Conservation (phyloP, 768 basidiomycete species). For the Suillus alpinus region DNA sequence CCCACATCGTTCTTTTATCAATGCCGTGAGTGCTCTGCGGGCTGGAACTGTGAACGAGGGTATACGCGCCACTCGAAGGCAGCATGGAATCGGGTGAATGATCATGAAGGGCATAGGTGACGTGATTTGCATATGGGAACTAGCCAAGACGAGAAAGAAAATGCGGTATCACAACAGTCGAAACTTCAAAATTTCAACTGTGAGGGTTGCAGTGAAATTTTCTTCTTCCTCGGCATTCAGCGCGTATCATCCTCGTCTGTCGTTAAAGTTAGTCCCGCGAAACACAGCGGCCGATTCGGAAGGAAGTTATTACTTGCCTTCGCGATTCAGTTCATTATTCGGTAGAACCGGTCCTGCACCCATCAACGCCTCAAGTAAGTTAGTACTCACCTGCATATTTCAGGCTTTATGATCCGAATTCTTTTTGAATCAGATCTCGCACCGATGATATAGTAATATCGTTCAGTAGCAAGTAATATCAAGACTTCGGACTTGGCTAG, state of each 20-base stretch:
- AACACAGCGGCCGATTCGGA: conserved; percentile 4
- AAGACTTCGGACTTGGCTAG: background rate
- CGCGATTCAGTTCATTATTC: conserved; percentile 45
- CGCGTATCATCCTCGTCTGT: conserved; percentile 25
- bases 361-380: background rate
- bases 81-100: too few relatives aligned
- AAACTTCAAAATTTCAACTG: background rate
- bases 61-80: too few relatives aligned
- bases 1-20: too few relatives aligned
- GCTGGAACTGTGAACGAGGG: too few relatives aligned
- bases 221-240: background rate
- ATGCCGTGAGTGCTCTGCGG: too few relatives aligned
- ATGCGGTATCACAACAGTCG: too few relatives aligned
- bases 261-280: conserved; percentile 9
- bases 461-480: conserved; percentile 10
- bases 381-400: too few relatives aligned
- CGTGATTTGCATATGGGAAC: too few relatives aligned
- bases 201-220: background rate
- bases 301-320: conserved; percentile 19
- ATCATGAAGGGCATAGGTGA: too few relatives aligned
- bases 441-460: background rate
- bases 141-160: too few relatives aligned
- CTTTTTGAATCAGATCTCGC: background rate
- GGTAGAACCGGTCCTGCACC: conserved; percentile 20
- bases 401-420: background rate